Conservation (phyloP, 257 asterid genomes). For the Primulina huaijiensis region DNA sequence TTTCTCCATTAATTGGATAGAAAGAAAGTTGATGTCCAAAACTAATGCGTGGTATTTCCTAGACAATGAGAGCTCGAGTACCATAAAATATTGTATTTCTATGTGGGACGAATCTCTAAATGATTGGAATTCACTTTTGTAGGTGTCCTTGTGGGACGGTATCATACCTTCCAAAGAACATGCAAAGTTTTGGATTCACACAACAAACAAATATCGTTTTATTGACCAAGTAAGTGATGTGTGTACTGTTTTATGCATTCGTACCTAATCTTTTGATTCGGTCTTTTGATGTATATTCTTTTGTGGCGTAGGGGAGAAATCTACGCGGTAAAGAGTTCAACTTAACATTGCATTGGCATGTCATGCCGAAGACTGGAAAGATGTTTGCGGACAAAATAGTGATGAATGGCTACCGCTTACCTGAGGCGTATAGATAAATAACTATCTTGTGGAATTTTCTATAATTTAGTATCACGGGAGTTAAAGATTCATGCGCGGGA, state of each 20-base stretch:
- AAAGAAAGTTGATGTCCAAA: background rate
- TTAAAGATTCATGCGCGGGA: conserved; percentile 22
- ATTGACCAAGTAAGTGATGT: conserved; percentile 62
- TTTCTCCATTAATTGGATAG: background rate
- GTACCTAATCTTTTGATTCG: background rate
- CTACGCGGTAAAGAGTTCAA: conserved; percentile 76
- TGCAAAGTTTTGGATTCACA: conserved; percentile 70
- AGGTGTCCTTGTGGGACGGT: conserved; percentile 93
- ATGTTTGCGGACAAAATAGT: conserved; percentile 85
- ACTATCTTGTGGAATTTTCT: conserved; percentile 1
- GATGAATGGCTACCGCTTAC: conserved; percentile 79
- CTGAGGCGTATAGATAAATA: conserved; percentile 56
- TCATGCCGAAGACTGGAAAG: conserved; percentile 97
- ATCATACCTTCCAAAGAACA: conserved; percentile 77
- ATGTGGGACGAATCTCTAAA: background rate
- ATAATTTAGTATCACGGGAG: conserved; percentile 23
- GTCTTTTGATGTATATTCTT: background rate
- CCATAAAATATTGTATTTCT: background rate
- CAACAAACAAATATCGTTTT: conserved; percentile 78
- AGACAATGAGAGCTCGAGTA: background rate
- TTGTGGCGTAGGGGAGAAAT: conserved; percentile 70
- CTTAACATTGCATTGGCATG: conserved; percentile 94
- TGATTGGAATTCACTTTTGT: conserved; percentile 22
- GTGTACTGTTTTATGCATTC: background rate
- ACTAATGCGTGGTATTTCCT: background rate